Percentiles rank a stretch among this genome's conserved stretches.
Conservation (phyloP, 2,329 filamentous ascomycete genomes). For the Cryphonectria japonica region DNA sequence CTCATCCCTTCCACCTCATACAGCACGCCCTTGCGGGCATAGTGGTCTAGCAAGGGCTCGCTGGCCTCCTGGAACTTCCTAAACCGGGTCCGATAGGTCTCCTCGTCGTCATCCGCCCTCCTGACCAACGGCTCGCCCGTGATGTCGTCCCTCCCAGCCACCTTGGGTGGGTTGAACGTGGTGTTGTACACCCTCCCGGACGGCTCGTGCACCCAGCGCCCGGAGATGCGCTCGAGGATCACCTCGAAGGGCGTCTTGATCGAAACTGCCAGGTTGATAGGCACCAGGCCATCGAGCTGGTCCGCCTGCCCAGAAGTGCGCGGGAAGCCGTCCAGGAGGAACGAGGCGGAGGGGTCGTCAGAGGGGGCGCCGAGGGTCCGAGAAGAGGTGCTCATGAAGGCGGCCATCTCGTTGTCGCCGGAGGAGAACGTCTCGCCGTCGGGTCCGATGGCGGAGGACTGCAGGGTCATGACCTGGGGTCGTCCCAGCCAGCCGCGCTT, state of each 20-base stretch:
- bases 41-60: conserved; percentile 83
- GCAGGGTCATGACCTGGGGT: conserved; percentile 57
- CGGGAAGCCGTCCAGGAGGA: conserved; percentile 95
- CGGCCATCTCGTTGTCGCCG: conserved; percentile 43
- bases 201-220: conserved; percentile 90
- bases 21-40: conserved; percentile 79
- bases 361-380: conserved; percentile 52
- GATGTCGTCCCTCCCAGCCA: conserved; percentile 81
- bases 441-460: conserved; percentile 49
- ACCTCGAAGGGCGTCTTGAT: conserved; percentile 84
- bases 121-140: conserved; percentile 87
- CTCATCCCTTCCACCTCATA: conserved; percentile 87
- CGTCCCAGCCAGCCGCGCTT: conserved; percentile 78
- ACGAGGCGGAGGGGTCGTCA: conserved; percentile 78
- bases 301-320: conserved; percentile 81
- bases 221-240: conserved; percentile 86
- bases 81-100: conserved; percentile 81
- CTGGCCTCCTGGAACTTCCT: conserved; percentile 87
- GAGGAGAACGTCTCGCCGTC: conserved; percentile 33
- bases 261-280: conserved; percentile 93
- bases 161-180: conserved; percentile 83
- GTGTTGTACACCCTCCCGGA: conserved; percentile 96
- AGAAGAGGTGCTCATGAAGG: conserved; percentile 46
- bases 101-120: conserved; percentile 82
- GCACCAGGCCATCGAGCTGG: conserved; percentile 77